A percentile compares a stretch with the other conserved stretches of the same genome.
phyloP scores from a whole-genome alignment of 2,329 filamentous ascomycete genomes.

The Talaromyces funiculosus region DNA sequence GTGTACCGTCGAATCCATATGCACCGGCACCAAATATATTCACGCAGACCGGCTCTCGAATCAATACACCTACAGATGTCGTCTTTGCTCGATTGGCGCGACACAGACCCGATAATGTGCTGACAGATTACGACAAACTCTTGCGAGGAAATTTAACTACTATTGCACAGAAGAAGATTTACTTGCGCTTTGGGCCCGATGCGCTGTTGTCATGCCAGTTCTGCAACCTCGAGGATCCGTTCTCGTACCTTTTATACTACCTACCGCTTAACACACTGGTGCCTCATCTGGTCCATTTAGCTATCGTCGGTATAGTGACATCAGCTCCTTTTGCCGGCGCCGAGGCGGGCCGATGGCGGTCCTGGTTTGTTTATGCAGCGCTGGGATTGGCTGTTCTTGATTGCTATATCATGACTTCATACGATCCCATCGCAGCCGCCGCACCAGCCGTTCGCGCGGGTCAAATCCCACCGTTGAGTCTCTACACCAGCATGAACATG shows the following conservation, averaged over 20 bases:
- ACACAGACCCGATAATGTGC: slow-evolving; percentile 33
- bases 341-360: slow-evolving; percentile 64
- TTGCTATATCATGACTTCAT: slow-evolving; percentile 58
- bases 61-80: slow-evolving; percentile 79
- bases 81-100: slow-evolving; percentile 68
- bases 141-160: slow-evolving; percentile 65
- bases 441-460: slow-evolving; percentile 59
- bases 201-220: slow-evolving; percentile 73
- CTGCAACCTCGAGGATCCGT: slow-evolving; percentile 65
- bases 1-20: slow-evolving; percentile 62
- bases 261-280: slow-evolving; percentile 61
- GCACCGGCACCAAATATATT: slow-evolving; percentile 63
- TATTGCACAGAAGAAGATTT: slow-evolving; percentile 68
- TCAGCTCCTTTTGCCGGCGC: slow-evolving; percentile 60
- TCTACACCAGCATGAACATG: slow-evolving; percentile 45
- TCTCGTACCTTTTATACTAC: slow-evolving; percentile 73
- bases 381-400: slow-evolving; percentile 58
- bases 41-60: slow-evolving; percentile 65
- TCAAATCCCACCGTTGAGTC: slow-evolving; percentile 53
- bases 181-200: slow-evolving; percentile 74
- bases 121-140: slow-evolving; percentile 54
- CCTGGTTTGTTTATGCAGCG: slow-evolving; percentile 59
- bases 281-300: slow-evolving; percentile 76
- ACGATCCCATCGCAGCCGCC: slow-evolving; percentile 48
- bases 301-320: slow-evolving; percentile 66